Evolutionary conservation across 176 grass and related monocot genomes (phyloP).

Genomic region (Cenchrus fungigraminus): DNA sequence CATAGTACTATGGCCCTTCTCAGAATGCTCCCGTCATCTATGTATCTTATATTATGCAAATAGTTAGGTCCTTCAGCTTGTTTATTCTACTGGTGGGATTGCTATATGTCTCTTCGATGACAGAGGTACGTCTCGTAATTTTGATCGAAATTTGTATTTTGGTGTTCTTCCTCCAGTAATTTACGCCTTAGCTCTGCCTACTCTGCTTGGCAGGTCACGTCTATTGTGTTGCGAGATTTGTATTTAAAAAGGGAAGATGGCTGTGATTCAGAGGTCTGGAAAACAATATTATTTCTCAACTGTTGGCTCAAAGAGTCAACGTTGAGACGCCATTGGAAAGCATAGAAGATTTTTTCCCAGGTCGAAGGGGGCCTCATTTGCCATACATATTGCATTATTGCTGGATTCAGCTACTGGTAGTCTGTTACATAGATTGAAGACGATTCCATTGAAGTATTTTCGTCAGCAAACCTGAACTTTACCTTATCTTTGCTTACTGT

Average conservation of each 20-base stretch:
- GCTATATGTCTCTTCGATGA: background rate
- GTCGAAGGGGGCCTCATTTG: background rate
- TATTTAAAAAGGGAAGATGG: too few species aligned
- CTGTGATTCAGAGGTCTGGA: background rate
- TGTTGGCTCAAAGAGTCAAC: background rate
- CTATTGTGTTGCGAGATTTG: background rate
- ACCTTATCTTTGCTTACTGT: too few species aligned
- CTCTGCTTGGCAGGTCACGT: conserved; percentile 20
- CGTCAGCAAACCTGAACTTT: background rate
- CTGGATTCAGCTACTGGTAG: too few species aligned
- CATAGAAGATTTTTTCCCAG: background rate
- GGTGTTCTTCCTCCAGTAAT: background rate
- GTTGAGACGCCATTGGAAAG: background rate
- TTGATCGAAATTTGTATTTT: background rate
- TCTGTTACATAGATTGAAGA: background rate
- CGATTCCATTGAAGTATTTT: background rate
- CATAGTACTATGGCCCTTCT: conserved; percentile 27
- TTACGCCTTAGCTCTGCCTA: background rate
- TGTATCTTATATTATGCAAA: background rate
- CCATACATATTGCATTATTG: background rate
- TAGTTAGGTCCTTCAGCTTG: background rate
- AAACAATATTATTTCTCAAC: background rate
- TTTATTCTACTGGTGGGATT: background rate
- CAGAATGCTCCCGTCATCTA: background rate
- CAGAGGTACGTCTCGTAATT: conserved; percentile 20